phyloP scores from a whole-genome alignment of 208 protist species.

The Tritrichomonas musculus region DNA sequence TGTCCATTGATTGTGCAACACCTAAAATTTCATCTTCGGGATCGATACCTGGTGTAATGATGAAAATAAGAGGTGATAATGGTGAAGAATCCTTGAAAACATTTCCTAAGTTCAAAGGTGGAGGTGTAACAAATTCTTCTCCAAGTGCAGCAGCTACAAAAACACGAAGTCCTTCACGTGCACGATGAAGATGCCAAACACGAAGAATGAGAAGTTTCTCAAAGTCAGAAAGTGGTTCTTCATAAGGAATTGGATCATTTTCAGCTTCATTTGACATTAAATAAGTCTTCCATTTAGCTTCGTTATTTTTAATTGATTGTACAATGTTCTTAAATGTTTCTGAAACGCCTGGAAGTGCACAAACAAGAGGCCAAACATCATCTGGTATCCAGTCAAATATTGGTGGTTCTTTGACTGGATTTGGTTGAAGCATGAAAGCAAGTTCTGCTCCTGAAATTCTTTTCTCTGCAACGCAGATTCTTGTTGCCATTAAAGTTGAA shows the following conservation, averaged over 20 bases:
- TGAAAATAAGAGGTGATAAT: conserved; percentile 80
- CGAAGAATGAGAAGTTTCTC: background rate
- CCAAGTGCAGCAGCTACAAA: conserved; percentile 42
- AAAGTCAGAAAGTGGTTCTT: background rate
- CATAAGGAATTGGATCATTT: background rate
- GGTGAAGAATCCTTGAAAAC: conserved; percentile 48
- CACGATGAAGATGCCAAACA: background rate
- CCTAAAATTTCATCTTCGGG: conserved; percentile 75
- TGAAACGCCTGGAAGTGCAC: background rate
- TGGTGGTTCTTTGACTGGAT: too few species aligned
- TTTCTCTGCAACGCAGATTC: conserved; percentile 67
- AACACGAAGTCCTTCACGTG: background rate
- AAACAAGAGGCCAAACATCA: conserved; percentile 83
- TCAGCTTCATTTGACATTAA: background rate
- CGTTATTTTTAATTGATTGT: background rate
- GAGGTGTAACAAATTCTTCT: conserved; percentile 47
- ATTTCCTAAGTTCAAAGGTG: conserved; percentile 48
- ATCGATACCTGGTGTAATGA: conserved; percentile 87
- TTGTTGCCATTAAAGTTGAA: conserved; percentile 91
- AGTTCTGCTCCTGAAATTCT: conserved; percentile 51
- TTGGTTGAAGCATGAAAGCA: conserved; percentile 49
- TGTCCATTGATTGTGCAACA: conserved; percentile 66
- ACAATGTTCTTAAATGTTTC: background rate
- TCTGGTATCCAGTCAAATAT: conserved; percentile 76
- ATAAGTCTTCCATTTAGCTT: background rate